Percentiles rank a stretch among this genome's conserved stretches.
phyloP scores from a whole-genome alignment of 805 yeast species.

The Yarrowia divulgata region DNA sequence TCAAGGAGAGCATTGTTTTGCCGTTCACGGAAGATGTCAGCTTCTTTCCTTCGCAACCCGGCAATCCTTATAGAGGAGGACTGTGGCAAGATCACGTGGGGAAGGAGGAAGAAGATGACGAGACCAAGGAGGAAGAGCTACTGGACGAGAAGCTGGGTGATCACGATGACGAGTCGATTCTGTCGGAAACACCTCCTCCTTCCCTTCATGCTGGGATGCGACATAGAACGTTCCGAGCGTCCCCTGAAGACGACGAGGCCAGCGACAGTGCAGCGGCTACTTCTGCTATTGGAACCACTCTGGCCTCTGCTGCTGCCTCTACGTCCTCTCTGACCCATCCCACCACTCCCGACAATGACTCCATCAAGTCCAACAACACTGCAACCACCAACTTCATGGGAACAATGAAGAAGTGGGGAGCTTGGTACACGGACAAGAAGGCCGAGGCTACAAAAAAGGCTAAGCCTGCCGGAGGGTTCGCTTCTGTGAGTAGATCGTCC shows the following conservation, averaged over 20 bases:
- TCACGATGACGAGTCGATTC: constrained; percentile 1
- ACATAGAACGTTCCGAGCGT: constrained; percentile 36
- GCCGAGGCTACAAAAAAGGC: constrained; percentile 13
- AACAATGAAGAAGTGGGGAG: constrained; percentile 46
- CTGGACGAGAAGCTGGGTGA: constrained; percentile 2
- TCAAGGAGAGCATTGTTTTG: constrained; percentile 77
- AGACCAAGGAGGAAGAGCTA: background rate
- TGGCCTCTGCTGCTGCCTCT: constrained; percentile 33
- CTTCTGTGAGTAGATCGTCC: constrained; percentile 1
- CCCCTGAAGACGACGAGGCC: constrained; percentile 13
- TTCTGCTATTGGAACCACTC: background rate
- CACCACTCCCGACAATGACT: background rate
- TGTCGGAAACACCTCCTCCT: constrained; percentile 14
- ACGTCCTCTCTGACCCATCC: constrained; percentile 9
- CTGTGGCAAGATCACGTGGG: constrained; percentile 71
- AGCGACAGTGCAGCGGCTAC: background rate
- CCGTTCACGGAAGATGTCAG: constrained; percentile 91
- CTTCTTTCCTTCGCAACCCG: constrained; percentile 64
- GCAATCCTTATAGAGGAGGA: constrained; percentile 87
- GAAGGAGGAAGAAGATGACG: constrained; percentile 28
- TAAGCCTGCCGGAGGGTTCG: constrained; percentile 18
- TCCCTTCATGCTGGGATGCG: constrained; percentile 38
- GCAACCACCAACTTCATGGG: constrained; percentile 23
- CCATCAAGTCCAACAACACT: constrained; percentile 8
- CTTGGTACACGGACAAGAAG: constrained; percentile 45